Base-by-base conservation (phyloP, 2,329 filamentous ascomycete species). In the Colletotrichum filicis region DNA sequence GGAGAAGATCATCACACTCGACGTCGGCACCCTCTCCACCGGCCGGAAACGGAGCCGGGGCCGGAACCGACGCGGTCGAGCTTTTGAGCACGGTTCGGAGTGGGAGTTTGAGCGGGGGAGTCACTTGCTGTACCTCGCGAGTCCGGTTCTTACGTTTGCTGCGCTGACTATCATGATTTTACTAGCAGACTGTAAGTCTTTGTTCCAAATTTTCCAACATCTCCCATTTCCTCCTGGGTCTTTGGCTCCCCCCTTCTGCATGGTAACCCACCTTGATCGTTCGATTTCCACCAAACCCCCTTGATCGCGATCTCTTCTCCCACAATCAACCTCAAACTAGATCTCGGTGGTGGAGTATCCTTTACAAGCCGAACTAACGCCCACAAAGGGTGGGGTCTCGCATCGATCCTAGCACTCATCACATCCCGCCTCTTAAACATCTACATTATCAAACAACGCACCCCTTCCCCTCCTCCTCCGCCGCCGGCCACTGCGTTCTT, bases 351-450 rank as follows among this genome's bases (percentile, higher is more conserved):
- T 63, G 30, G 30, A 12, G 19, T 60, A 52, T 66, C 3, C 42
- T 19, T 19, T 46, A 5, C 35, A 46, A 9, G 26, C 6, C 22
- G 5, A 19, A 74, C 64, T 68, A 81, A 83, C 52, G 28, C 12
- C 16, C 37, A 30, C 19, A 11, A 53, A 63, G 71, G 86, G 84
- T 90, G 87, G 85, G 86, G 86, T 1, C 77, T 91, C 2, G 80
- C 78, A 2, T 82, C 85, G 11, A 78, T 91, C 11, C 55, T 85
- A 1, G 82, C 85, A 0, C 84, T 92, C 26, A 87, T 91, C 77
- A 58, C 85, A 14, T 87, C 88, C 2, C 88, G 91, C 16, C 71
- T 89, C 9, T 79, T 90, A 68, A 91, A 91, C 76, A 87, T 90
- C 69, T 84, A 84, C 80, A 83, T 89, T 42, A 87, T 92, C 78